phyloP scores from a whole-genome alignment of 2,329 filamentous ascomycete species.

The Neospermospora avenae region DNA sequence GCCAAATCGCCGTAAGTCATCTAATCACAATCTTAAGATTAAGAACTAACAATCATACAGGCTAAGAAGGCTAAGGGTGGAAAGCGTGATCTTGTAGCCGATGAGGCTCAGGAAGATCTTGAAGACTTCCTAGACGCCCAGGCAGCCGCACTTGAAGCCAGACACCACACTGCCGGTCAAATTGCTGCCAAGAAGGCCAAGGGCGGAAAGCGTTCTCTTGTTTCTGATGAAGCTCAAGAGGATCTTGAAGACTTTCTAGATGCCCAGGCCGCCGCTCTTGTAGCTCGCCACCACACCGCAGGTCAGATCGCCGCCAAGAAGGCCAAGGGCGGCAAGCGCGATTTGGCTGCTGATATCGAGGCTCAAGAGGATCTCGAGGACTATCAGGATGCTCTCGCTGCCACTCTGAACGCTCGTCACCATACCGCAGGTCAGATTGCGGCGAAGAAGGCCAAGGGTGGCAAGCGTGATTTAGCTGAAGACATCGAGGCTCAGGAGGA shows the following conservation, averaged over 20 bases:
- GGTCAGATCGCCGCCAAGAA: constrained; percentile 27
- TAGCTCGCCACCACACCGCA: constrained; percentile 20
- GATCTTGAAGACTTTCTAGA: too few relatives aligned
- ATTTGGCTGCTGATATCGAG: constrained; percentile 10
- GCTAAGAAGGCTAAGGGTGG: constrained; percentile 15
- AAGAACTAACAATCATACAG: too few relatives aligned
- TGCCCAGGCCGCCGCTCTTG: not conserved
- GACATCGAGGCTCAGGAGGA: not conserved
- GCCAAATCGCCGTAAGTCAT: constrained; percentile 27
- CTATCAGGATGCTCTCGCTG: constrained; percentile 1
- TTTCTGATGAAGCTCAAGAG: too few relatives aligned
- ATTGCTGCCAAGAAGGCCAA: constrained; percentile 12
- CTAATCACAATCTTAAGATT: too few relatives aligned
- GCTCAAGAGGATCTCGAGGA: not conserved
- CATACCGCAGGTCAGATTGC: constrained; percentile 29
- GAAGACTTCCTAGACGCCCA: constrained; percentile 1
- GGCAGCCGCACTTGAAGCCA: not conserved
- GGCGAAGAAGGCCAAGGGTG: constrained; percentile 8
- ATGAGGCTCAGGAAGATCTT: constrained; percentile 4
- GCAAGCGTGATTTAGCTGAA: constrained; percentile 5
- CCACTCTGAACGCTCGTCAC: constrained; percentile 14
- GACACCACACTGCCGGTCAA: constrained; percentile 21
- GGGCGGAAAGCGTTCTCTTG: not conserved
- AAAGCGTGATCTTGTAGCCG: constrained; percentile 5
- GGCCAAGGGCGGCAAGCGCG: constrained; percentile 14